A percentile compares a stretch with the other conserved stretches of the same genome.
phyloP scores from a whole-genome alignment of 305 asterid species.

The Ajuga reptans region DNA sequence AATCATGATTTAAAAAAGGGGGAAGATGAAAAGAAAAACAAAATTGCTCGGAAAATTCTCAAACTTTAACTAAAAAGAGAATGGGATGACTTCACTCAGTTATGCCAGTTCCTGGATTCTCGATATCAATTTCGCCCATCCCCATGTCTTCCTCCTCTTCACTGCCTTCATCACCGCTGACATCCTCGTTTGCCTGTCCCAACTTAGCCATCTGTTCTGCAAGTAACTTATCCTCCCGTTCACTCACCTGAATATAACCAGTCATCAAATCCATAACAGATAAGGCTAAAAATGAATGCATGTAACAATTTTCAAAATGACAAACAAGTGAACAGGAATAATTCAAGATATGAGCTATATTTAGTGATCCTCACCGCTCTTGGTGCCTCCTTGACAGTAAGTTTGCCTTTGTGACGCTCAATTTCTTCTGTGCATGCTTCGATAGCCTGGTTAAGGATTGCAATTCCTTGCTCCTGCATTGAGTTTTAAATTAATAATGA shows the following conservation, averaged over 20 bases:
- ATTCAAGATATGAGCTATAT: neutral
- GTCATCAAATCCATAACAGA: neutral
- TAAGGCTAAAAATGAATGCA: no score
- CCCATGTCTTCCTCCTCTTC: slow-evolving; percentile 97
- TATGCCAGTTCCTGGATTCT: slow-evolving; percentile 42
- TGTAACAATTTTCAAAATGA: neutral
- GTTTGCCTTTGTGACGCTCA: slow-evolving; percentile 78
- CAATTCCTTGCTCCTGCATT: slow-evolving; percentile 89
- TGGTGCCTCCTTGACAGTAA: slow-evolving; percentile 77
- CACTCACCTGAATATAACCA: slow-evolving; percentile 65
- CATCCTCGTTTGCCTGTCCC: slow-evolving; percentile 64
- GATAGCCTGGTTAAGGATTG: slow-evolving; percentile 71
- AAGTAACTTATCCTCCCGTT: slow-evolving; percentile 81
- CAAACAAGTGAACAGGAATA: neutral
- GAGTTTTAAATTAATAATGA: neutral
- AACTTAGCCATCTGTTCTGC: slow-evolving; percentile 78
- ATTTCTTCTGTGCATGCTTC: slow-evolving; percentile 77
- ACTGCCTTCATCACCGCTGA: slow-evolving; percentile 79
- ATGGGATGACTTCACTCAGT: slow-evolving; percentile 36
- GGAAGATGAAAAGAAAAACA: neutral
- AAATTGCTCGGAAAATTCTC: neutral
- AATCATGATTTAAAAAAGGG: neutral
- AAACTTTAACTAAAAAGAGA: neutral
- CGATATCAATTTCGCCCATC: slow-evolving; percentile 80
- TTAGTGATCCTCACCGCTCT: slow-evolving; percentile 66